These are phyloP conservation scores for Barbarea vulgaris DNA, from an alignment of 345 rosid species.

Conservation along the genomic window DNA sequence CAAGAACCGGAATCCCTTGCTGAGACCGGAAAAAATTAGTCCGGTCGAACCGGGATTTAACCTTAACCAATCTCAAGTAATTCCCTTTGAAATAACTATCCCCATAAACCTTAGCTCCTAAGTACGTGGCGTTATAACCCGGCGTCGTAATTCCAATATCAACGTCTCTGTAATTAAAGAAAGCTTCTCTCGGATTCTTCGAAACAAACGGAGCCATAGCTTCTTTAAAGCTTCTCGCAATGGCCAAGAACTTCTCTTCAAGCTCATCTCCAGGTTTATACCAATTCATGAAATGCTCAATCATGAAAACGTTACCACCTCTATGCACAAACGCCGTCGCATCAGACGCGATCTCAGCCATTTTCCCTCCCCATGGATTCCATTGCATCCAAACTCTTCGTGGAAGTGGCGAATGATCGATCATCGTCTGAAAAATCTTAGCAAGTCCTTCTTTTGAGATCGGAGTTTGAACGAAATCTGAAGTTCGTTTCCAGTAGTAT, in stretches of 20 bases:
- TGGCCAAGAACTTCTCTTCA: slow-evolving; percentile 30
- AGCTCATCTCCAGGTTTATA: slow-evolving; percentile 41
- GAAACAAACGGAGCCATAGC: slow-evolving; percentile 62
- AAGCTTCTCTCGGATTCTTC: slow-evolving; percentile 60
- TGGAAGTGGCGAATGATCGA: slow-evolving; percentile 39
- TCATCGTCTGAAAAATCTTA: slow-evolving; percentile 47
- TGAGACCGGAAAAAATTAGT: slow-evolving; percentile 58
- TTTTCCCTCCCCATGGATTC: slow-evolving; percentile 71
- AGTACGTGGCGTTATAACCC: slow-evolving; percentile 43
- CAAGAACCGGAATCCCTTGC: slow-evolving; percentile 61
- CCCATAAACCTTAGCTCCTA: slow-evolving; percentile 57
- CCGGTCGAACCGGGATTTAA: slow-evolving; percentile 57
- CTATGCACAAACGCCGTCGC: slow-evolving; percentile 63
- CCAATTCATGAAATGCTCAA: slow-evolving; percentile 60
- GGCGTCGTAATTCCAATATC: slow-evolving; percentile 50
- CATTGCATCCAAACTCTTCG: slow-evolving; percentile 43
- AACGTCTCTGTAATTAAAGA: slow-evolving; percentile 54
- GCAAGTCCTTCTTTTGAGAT: slow-evolving; percentile 44
- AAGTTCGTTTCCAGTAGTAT: slow-evolving; percentile 56
- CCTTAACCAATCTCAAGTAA: slow-evolving; percentile 52
- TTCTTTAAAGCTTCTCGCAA: slow-evolving; percentile 44
- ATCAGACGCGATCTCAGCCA: slow-evolving; percentile 49
- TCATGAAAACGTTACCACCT: slow-evolving; percentile 58
- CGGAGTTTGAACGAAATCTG: slow-evolving; percentile 62
- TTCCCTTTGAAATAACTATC: slow-evolving; percentile 53